Percentiles rank a stretch among this genome's conserved stretches.
Evolutionary conservation across 306 rosid species (phyloP).

Genomic region (Castanopsis chinensis): DNA sequence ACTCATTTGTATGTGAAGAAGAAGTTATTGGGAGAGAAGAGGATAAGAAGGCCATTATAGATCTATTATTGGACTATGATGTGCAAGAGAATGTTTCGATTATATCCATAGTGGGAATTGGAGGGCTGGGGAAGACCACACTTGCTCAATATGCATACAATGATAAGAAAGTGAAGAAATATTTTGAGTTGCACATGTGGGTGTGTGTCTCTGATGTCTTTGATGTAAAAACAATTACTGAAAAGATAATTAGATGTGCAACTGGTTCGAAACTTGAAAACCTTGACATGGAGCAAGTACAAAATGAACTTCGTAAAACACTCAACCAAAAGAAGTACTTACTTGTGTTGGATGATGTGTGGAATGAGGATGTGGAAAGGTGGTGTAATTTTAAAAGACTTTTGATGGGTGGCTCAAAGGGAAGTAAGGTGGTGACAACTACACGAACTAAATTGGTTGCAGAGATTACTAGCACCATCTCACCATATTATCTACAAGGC

Average conservation of each 20-base stretch:
- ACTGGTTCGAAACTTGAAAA: rapidly evolving
- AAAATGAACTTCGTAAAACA: no score
- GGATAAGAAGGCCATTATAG: not conserved
- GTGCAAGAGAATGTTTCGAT: not conserved
- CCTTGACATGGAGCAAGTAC: rapidly evolving
- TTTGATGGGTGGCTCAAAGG: not conserved
- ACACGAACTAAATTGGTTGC: not conserved
- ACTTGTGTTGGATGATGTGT: slow-evolving; percentile 1
- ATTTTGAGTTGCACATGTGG: no score
- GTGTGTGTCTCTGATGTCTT: not conserved
- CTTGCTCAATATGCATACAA: not conserved
- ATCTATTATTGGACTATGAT: not conserved
- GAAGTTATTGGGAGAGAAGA: not conserved
- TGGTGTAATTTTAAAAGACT: not conserved
- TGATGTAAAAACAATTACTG: not conserved
- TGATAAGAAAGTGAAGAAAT: no score
- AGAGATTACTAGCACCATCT: not conserved
- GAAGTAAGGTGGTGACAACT: not conserved
- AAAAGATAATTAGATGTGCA: not conserved
- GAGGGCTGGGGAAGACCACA: not conserved
- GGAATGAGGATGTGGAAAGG: rapidly evolving
- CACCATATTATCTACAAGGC: not conserved
- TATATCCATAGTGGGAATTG: not conserved
- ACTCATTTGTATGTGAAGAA: not conserved
- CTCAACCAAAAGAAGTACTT: not conserved